Evolutionary conservation across 129 eudicot genomes (phyloP), one percentile per base, ranked within the genome.

Genomic region (Glebionis coronaria): DNA sequence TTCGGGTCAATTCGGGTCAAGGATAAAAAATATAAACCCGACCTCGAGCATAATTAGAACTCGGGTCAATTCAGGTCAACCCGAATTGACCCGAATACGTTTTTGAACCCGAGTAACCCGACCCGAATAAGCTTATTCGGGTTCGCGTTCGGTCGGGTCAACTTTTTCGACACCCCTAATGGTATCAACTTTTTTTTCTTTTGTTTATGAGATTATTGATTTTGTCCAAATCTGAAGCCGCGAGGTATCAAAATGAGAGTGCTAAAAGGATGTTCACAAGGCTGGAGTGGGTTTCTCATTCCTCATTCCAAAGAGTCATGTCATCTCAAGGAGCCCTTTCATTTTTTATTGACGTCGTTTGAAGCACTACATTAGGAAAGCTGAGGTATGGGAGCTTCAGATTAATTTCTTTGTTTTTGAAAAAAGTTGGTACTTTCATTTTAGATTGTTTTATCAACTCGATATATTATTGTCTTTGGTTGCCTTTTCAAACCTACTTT

Each of bases 331-430:
- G 87, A 21, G 96, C 98, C 51, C 83, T 91, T 20, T 96, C 31
- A 58, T 88, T 61, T 80, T 91, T 50, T 91, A 85, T 78, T 96
- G 98, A 61, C 96, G 96, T 44, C 94, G 51, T 74, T 70, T 86
- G 68, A 83, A 73, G 78, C 82, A 91, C 63, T 88, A 83, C 59
- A 91, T 91, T 44, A 79, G 69, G 70, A 88, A 91, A 70, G 38
- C 88, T 3, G 94, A 85, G 97, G 97, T 91, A 85, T 66, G 29
- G 29, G 25, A 40, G 67, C 70, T n/a, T 64, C n/a, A 72, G 25
- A 59, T 20, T 46, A 28, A 35, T 53, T 65, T 68, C 51, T 18
- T 52, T 29, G 14, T 38, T 67, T 65, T 18, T 21, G 20, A 21
- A 3, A 9, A 67, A 27, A 27, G 13, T 51, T 58, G 52, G 3